Percentiles rank a stretch among this genome's conserved stretches.
phyloP scores from a whole-genome alignment of 257 asterid genomes.

The Solanum ahanhuiri region DNA sequence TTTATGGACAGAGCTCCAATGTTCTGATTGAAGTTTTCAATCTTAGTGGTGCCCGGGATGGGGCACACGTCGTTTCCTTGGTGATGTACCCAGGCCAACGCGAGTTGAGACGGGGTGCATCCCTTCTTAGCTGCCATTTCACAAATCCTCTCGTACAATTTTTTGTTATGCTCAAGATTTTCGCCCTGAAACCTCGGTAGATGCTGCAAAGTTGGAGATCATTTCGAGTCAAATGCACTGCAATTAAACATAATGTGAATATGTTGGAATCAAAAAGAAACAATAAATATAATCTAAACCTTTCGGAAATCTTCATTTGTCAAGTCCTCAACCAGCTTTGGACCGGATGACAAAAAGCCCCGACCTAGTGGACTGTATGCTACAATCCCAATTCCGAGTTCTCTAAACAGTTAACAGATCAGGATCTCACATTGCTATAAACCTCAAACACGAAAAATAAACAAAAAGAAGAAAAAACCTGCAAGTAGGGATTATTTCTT shows the following conservation, averaged over 20 bases:
- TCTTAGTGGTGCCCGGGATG: conserved; percentile 40
- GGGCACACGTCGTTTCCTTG: conserved; percentile 43
- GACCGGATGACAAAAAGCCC: conserved; percentile 40
- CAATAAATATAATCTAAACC: conserved; percentile 4
- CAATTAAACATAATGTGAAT: neutral
- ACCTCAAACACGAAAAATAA: neutral
- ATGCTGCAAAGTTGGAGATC: conserved; percentile 4
- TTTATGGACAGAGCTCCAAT: conserved; percentile 23
- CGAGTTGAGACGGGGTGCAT: conserved; percentile 44
- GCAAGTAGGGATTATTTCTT: conserved; percentile 58
- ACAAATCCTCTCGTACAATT: conserved; percentile 17
- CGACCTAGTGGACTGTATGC: conserved; percentile 48
- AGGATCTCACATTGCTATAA: neutral
- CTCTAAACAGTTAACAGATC: conserved; percentile 11
- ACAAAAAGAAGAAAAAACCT: conserved; percentile 15
- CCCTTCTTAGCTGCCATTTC: conserved; percentile 30
- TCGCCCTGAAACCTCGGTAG: conserved; percentile 34
- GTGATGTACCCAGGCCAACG: conserved; percentile 53
- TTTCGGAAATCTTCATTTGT: conserved; percentile 24
- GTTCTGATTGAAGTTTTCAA: conserved; percentile 23
- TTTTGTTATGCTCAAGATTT: conserved; percentile 30
- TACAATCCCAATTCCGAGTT: conserved; percentile 49
- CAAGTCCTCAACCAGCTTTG: conserved; percentile 21
- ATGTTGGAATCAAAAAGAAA: neutral
- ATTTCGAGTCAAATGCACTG: neutral